phyloP scores from a whole-genome alignment of 176 grass and related monocot genomes.

The Echinochloa phyllopogon region DNA sequence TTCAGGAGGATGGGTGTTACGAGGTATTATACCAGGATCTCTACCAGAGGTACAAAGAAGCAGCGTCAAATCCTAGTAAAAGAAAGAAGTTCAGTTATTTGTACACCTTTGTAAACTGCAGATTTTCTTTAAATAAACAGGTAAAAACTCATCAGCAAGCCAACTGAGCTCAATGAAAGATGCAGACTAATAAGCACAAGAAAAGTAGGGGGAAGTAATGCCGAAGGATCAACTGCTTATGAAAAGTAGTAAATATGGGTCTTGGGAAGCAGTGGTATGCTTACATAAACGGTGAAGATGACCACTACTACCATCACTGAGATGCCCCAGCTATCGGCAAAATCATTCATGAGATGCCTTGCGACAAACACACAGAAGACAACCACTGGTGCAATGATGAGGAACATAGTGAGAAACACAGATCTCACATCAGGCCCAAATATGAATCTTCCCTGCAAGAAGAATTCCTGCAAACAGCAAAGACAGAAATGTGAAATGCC shows the following conservation, averaged over 20 bases:
- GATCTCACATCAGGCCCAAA: conserved; percentile 96
- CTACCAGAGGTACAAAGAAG: conserved; percentile 84
- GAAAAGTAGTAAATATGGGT: conserved; percentile 2
- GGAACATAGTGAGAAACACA: conserved; percentile 93
- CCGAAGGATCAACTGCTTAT: not conserved
- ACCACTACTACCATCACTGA: conserved; percentile 82
- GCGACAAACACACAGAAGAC: conserved; percentile 82
- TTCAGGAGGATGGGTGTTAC: conserved; percentile 77
- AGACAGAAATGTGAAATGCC: conserved; percentile 22
- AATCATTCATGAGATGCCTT: conserved; percentile 80
- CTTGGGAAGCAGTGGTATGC: conserved; percentile 26
- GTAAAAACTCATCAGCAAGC: conserved; percentile 15
- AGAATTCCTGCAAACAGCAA: conserved; percentile 68
- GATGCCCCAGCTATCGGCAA: conserved; percentile 73
- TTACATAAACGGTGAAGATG: conserved; percentile 96
- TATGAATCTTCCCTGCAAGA: conserved; percentile 97
- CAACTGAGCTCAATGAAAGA: not conserved
- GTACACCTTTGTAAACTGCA: conserved; percentile 8
- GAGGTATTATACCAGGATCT: conserved; percentile 94
- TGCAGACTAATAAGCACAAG: conserved; percentile 5
- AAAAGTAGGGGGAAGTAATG: not conserved
- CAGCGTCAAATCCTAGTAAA: conserved; percentile 74
- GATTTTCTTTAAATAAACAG: conserved; percentile 20
- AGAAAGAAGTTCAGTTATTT: conserved; percentile 24
- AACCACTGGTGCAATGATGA: conserved; percentile 76